phyloP scores from a whole-genome alignment of 208 protist genomes.

The Wallacemonas sp. region DNA sequence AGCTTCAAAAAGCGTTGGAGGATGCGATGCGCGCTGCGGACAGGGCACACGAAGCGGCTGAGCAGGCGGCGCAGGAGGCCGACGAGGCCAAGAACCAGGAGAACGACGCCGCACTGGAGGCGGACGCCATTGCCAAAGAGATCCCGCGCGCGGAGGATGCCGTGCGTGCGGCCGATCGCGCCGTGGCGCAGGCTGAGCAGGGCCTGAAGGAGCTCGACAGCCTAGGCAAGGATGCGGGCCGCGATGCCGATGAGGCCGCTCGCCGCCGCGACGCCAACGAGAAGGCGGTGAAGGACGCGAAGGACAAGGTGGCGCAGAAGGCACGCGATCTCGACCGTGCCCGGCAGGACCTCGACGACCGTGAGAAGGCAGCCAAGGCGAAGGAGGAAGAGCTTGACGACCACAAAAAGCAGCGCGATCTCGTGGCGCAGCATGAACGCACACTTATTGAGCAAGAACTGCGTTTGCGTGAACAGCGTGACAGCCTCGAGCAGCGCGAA shows the following conservation, averaged over 20 bases:
- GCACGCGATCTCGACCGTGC: constrained; percentile 68
- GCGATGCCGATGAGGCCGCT: constrained; percentile 82
- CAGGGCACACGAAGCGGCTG: constrained; percentile 61
- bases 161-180: constrained; percentile 73
- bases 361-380: constrained; percentile 66
- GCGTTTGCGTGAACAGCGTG: constrained; percentile 83
- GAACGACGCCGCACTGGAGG: constrained; percentile 66
- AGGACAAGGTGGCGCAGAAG: constrained; percentile 46
- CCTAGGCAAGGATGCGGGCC: constrained; percentile 74
- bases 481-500: constrained; percentile 88
- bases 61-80: constrained; percentile 71
- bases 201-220: constrained; percentile 79
- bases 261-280: constrained; percentile 69
- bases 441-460: constrained; percentile 90
- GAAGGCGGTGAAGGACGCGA: constrained; percentile 66
- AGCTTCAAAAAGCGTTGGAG: constrained; percentile 84
- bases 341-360: constrained; percentile 60
- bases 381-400: constrained; percentile 81
- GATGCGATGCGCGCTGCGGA: constrained; percentile 80
- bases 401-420: constrained; percentile 76
- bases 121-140: constrained; percentile 66
- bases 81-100: constrained; percentile 62
- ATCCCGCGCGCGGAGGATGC: constrained; percentile 78
- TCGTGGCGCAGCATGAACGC: constrained; percentile 86
- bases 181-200: constrained; percentile 63